Evolutionary conservation across 2,329 filamentous ascomycete genomes (phyloP).

Genomic region (Emmonsiellopsis sp.): DNA sequence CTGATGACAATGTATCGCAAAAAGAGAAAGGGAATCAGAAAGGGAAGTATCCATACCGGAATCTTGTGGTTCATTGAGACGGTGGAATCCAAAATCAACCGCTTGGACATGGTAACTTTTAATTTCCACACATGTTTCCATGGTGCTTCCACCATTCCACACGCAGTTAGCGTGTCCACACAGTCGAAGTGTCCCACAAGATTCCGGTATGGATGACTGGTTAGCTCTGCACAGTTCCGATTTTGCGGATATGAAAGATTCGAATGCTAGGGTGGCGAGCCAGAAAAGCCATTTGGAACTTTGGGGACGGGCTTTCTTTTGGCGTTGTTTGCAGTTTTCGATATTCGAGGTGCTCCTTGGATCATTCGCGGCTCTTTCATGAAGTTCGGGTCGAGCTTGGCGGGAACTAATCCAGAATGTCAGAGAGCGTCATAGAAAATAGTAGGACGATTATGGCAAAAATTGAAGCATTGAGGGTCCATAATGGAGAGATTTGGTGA

Average conservation of each 20-base stretch:
- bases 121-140: no score
- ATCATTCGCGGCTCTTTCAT: slow-evolving; percentile 91
- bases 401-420: slow-evolving; percentile 53
- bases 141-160: no score
- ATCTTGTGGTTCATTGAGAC: no score
- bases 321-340: slow-evolving; percentile 34
- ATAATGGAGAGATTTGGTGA: slow-evolving; percentile 7
- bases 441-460: neutral
- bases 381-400: slow-evolving; percentile 71
- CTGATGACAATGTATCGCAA: neutral
- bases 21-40: neutral
- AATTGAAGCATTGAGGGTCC: neutral
- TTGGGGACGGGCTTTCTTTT: slow-evolving; percentile 31
- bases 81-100: no score
- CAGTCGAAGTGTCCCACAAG: no score
- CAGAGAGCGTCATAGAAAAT: slow-evolving; percentile 19
- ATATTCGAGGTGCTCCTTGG: slow-evolving; percentile 67
- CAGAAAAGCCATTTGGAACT: neutral
- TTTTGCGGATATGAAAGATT: neutral
- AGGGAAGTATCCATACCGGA: no score
- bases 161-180: no score
- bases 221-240: neutral
- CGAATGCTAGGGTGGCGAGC: neutral
- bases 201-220: neutral
- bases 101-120: no score